Conservation (phyloP, 2,329 filamentous ascomycete genomes). For the Exophiala spinifera region DNA sequence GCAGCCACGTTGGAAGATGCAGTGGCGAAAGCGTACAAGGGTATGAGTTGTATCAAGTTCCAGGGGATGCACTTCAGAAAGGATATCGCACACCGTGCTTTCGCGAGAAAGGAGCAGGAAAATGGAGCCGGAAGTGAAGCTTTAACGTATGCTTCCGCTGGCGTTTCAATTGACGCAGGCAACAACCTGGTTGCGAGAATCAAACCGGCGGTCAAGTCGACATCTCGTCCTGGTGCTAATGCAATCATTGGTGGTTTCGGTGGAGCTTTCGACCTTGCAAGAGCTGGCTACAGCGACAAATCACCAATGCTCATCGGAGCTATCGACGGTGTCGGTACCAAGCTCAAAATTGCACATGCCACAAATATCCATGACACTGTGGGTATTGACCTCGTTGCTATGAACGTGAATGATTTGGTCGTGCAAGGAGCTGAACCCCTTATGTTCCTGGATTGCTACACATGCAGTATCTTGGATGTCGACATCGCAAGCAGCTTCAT, state of each 20-base stretch:
- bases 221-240: slow-evolving; percentile 79
- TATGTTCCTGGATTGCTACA: slow-evolving; percentile 98
- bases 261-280: slow-evolving; percentile 74
- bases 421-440: slow-evolving; percentile 93
- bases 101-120: slow-evolving; percentile 31
- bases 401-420: slow-evolving; percentile 98
- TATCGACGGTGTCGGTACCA: slow-evolving; percentile 95
- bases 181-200: slow-evolving; percentile 91
- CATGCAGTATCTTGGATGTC: slow-evolving; percentile 82
- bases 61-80: slow-evolving; percentile 87
- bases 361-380: slow-evolving; percentile 91
- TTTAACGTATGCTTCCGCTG: slow-evolving; percentile 88
- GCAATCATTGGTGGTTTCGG: slow-evolving; percentile 95
- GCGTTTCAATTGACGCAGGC: slow-evolving; percentile 90
- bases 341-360: slow-evolving; percentile 90
- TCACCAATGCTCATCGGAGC: slow-evolving; percentile 85
- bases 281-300: slow-evolving; percentile 70
- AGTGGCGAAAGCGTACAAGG: slow-evolving; percentile 82
- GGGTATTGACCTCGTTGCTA: slow-evolving; percentile 93
- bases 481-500: slow-evolving; percentile 80
- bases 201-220: slow-evolving; percentile 83
- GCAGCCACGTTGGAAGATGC: slow-evolving; percentile 74
- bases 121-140: slow-evolving; percentile 11
- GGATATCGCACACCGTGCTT: slow-evolving; percentile 78
- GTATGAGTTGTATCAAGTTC: slow-evolving; percentile 75